These are phyloP conservation scores for Phalaenopsis aphrodite DNA, from an alignment of 106 monocot species.

Conservation along the genomic window DNA sequence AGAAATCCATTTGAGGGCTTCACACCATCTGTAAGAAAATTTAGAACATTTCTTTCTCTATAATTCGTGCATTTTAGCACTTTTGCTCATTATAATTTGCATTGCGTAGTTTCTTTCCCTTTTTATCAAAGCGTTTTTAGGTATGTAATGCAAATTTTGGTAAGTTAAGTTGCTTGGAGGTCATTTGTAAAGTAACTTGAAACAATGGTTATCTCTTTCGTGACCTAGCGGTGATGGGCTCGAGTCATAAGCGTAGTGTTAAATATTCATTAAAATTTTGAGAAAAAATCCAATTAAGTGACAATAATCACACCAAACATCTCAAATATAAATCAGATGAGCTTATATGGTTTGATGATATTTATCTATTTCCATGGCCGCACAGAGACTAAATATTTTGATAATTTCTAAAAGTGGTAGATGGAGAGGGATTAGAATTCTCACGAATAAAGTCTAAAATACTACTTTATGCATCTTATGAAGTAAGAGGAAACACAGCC, in stretches of 20 bases:
- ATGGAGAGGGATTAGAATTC: no score
- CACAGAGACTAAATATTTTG: no score
- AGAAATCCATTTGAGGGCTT: constrained; percentile 98
- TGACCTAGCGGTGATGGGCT: not conserved
- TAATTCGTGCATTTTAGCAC: not conserved
- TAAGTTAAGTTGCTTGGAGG: not conserved
- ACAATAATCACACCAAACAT: no score
- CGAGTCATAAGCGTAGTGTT: not conserved
- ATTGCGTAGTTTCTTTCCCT: not conserved
- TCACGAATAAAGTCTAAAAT: no score
- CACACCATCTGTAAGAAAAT: constrained; percentile 69
- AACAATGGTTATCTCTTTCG: not conserved
- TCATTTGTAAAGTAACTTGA: not conserved
- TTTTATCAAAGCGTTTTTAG: not conserved
- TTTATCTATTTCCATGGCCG: no score
- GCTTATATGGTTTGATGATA: no score
- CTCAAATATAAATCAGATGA: no score
- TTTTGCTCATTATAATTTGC: not conserved
- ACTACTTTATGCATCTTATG: no score
- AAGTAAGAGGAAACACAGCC: no score
- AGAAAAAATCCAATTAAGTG: no score
- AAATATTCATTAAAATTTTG: no score
- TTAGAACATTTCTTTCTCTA: constrained; percentile 4
- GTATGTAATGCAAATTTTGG: not conserved
- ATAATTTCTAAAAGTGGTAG: no score